Conservation (phyloP, 352 stramenopile genomes). For the Aphanomyces invadans region DNA sequence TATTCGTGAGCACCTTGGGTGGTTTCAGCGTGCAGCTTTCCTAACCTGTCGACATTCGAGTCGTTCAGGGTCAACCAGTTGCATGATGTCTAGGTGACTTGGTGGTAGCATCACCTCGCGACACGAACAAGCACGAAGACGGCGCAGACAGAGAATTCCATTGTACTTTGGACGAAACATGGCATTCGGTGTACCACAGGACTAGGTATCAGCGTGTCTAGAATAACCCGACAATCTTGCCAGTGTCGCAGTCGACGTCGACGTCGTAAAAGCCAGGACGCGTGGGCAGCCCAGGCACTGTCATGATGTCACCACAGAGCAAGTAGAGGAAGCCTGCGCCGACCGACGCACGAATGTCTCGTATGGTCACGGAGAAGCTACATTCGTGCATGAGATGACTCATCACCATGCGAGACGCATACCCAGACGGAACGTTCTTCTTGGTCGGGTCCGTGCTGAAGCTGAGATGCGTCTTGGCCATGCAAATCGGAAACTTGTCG, state of each 20-base stretch:
- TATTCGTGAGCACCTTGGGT: too few relatives aligned
- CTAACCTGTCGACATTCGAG: too few relatives aligned
- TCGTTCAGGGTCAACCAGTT: too few relatives aligned
- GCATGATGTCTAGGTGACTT: too few relatives aligned
- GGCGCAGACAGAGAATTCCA: too few relatives aligned
- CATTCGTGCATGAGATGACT: background rate
- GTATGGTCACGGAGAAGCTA: slow-evolving; percentile 89
- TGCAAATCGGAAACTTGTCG: slow-evolving; percentile 88
- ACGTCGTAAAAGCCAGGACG: slow-evolving; percentile 98
- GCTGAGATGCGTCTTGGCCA: slow-evolving; percentile 98
- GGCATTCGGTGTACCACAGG: too few relatives aligned
- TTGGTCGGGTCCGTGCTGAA: slow-evolving; percentile 91
- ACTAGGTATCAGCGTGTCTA: slow-evolving; percentile 2
- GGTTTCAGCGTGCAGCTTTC: too few relatives aligned
- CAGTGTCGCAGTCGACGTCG: slow-evolving; percentile 9
- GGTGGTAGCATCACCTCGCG: too few relatives aligned
- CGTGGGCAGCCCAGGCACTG: slow-evolving; percentile 96
- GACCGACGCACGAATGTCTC: slow-evolving; percentile 92
- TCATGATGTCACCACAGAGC: slow-evolving; percentile 97
- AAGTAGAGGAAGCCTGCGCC: slow-evolving; percentile 96
- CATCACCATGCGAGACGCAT: background rate
- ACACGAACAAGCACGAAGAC: too few relatives aligned
- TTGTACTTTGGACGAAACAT: too few relatives aligned
- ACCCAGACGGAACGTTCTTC: slow-evolving; percentile 91
- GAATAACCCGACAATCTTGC: slow-evolving; percentile 19